A percentile compares a stretch with the other conserved stretches of the same genome.
Conservation (phyloP, 179 eudicot species). For the Carnegiea gigantea region DNA sequence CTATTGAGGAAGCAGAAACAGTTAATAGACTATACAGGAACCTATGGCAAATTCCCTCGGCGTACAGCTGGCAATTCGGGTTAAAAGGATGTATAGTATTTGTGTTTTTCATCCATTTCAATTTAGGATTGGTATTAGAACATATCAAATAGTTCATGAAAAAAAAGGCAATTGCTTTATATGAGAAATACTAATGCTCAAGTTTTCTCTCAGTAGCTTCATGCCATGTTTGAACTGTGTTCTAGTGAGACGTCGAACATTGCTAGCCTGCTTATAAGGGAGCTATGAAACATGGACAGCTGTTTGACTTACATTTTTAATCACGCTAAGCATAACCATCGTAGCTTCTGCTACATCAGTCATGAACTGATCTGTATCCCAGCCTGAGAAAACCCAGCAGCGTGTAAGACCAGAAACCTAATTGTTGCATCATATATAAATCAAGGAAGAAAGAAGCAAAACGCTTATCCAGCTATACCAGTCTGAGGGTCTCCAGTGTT, state of each 20-base stretch:
- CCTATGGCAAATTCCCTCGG: background rate
- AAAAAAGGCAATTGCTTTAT: background rate
- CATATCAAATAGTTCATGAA: too few relatives aligned
- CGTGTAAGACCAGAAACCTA: constrained; percentile 5
- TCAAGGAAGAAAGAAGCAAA: background rate
- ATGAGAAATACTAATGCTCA: background rate
- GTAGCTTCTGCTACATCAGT: constrained; percentile 95
- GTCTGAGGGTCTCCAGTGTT: constrained; percentile 96
- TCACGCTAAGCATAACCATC: constrained; percentile 82
- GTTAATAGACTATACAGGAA: background rate
- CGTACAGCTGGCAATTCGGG: background rate
- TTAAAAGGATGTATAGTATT: background rate
- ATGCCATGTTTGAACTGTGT: background rate
- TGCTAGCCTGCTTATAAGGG: background rate
- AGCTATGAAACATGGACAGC: background rate
- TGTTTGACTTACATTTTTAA: constrained; percentile 67
- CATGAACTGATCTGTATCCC: constrained; percentile 99
- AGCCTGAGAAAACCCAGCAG: constrained; percentile 49
- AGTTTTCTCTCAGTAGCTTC: background rate
- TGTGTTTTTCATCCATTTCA: background rate
- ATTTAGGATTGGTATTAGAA: background rate
- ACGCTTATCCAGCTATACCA: constrained; percentile 39
- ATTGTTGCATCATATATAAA: constrained; percentile 1
- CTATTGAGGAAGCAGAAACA: constrained; percentile 36
- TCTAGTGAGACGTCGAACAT: too few relatives aligned